Percentiles rank a stretch among this genome's conserved stretches.
Conservation (phyloP, 1,284 basidiomycete genomes). For the Sporisorium graminicola region DNA sequence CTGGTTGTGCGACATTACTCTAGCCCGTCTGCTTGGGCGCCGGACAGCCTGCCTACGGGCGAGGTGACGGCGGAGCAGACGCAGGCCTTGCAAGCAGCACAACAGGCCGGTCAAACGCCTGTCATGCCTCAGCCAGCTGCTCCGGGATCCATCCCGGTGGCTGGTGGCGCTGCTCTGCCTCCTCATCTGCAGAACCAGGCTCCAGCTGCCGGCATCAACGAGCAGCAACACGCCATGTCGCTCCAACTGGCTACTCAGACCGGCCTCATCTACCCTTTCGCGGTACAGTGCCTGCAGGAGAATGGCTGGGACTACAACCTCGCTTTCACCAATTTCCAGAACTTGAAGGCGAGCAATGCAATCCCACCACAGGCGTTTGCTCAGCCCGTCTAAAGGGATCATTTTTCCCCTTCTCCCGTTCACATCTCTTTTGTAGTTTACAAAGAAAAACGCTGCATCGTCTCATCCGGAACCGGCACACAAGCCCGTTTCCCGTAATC, state of each 20-base stretch:
- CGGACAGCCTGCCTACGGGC: slow-evolving; percentile 52
- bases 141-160: slow-evolving; percentile 6
- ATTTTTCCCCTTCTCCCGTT: background rate
- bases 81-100: slow-evolving; percentile 26
- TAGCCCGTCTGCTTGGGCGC: slow-evolving; percentile 78
- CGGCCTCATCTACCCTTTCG: slow-evolving; percentile 68
- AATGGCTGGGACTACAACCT: slow-evolving; percentile 69
- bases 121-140: slow-evolving; percentile 8
- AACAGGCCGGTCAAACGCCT: slow-evolving; percentile 8
- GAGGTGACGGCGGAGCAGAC: slow-evolving; percentile 44
- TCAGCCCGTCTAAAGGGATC: slow-evolving; percentile 9
- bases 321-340: slow-evolving; percentile 68
- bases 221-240: slow-evolving; percentile 68
- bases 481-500: background rate
- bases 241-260: slow-evolving; percentile 68
- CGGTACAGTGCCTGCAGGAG: slow-evolving; percentile 70
- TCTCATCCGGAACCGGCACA: background rate
- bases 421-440: background rate
- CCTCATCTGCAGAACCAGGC: slow-evolving; percentile 54
- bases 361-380: slow-evolving; percentile 60
- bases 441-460: slow-evolving; percentile 1
- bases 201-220: slow-evolving; percentile 50
- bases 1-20: slow-evolving; percentile 86
- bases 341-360: slow-evolving; percentile 57
- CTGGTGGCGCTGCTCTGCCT: slow-evolving; percentile 25